Conservation (phyloP, 768 basidiomycete genomes). For the Tricholoma flavovirens region DNA sequence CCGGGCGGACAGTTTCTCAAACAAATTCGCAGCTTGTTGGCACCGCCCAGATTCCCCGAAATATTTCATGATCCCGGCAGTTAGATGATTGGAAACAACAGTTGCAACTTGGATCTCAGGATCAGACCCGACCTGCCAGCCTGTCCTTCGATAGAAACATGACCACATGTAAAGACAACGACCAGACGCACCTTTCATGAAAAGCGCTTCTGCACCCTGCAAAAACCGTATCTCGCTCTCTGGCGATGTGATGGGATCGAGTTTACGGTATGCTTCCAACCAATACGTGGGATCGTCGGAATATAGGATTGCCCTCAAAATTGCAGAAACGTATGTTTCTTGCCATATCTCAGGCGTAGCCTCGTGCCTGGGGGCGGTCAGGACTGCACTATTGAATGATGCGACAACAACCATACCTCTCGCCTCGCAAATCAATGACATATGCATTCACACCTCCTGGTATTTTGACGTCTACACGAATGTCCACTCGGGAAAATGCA, state of each 20-base stretch:
- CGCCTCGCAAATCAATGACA: constrained; percentile 89
- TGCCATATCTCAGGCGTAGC: constrained; percentile 93
- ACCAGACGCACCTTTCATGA: constrained; percentile 58
- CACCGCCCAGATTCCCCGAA: constrained; percentile 89
- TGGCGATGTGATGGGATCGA: constrained; percentile 87
- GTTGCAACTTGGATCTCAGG: constrained; percentile 99
- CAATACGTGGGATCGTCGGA: constrained; percentile 92
- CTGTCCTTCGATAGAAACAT: constrained; percentile 30
- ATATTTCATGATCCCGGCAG: constrained; percentile 92
- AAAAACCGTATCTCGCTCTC: constrained; percentile 91
- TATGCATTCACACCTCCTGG: constrained; percentile 96
- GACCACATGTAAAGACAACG: not conserved
- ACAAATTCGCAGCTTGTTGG: constrained; percentile 86
- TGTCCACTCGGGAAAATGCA: constrained; percentile 94
- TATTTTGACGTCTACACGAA: constrained; percentile 97
- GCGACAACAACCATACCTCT: constrained; percentile 53
- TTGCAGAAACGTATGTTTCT: constrained; percentile 92
- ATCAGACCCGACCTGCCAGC: constrained; percentile 98
- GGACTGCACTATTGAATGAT: not conserved
- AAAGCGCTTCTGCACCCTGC: constrained; percentile 83
- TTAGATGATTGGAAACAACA: constrained; percentile 92
- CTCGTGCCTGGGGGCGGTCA: constrained; percentile 55
- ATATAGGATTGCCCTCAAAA: constrained; percentile 88
- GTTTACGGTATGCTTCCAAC: constrained; percentile 89
- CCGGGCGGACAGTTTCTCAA: constrained; percentile 80